Evolutionary conservation across 2,329 filamentous ascomycete genomes (phyloP), one percentile per base, ranked within the genome.

Genomic region (Atkinsonella texensis): DNA sequence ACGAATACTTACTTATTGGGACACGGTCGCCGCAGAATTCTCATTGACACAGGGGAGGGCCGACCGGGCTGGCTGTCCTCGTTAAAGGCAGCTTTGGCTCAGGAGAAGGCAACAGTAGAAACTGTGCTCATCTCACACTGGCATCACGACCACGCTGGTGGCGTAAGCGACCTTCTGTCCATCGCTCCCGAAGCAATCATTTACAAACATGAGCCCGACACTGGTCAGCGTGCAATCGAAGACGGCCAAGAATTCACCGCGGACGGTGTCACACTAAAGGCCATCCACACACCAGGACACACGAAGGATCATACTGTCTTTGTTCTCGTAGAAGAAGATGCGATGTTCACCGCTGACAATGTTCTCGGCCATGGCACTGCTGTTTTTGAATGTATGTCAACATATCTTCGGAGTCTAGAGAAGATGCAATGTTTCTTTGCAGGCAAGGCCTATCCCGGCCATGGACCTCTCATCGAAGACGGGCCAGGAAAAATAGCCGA

Each of bases 1-100:
- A 96, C 93, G 58, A 98, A 98, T 67, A 98, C 93, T 35, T 98
- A 98, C 66, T 77, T 98, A 17, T 63, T 98, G 53, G 93, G 93
- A 53, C 83, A 78, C 7, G 91, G 90, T 3, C 65, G 72, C 6
- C 69, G 71, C 7, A 83, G 93, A 10, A 75, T 97, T 53, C 78
- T 98, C 20, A 81, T 98, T 62, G 93, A 98, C 69, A 95, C 90
- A 0, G 93, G 87, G 47, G 85, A 95, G 67, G 93, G 91, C 46
- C 79, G 74, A 53, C 79, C 83, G 2, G 74, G 78, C 35, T 98
- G 91, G 91, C 74, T 81, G 42, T 66, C 74, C 0, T 76, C 79
- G 0, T 69, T 98, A 38, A 77, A 79, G 56, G 69, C 73, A 4
- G 79, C 84, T 0, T 74, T 97, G 2, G 66, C 73, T 7, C 69